Base-by-base conservation (phyloP, 1,284 basidiomycete genomes). In the Ceratobasidium sp. region DNA sequence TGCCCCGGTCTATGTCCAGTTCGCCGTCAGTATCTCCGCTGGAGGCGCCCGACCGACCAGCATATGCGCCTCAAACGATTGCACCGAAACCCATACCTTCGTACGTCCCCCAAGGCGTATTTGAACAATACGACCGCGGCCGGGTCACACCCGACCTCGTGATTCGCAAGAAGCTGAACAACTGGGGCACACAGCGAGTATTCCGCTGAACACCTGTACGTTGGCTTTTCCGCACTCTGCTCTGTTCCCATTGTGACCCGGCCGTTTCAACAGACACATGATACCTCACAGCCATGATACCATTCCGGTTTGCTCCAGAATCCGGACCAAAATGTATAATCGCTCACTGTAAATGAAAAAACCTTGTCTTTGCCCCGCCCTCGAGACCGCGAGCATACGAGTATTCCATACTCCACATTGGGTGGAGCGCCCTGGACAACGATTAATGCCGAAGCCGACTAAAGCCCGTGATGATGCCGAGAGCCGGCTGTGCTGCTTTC, bases 101-200 rank as follows among this genome's bases (percentile, higher is more conserved):
- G 32, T 55, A 23, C 21, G 32, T 34, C n/a, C 30, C 48, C 1
- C 62, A 12, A 2, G 16, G 21, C 1, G 62, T 67, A n/a, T 67
- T 67, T 28, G 62, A 67, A 36, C 62, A 41, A 55, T 67, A 67
- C 50, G 62, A 67, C 23, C 62, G 62, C 21, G 62, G 62, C 10
- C 43, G 62, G 32, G 36, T 67, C 50, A 67, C 62, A 23, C 62
- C 62, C n/a, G 62, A 67, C 23, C 62, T 53, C 10, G 62, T 67
- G 34, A 43, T 67, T 14, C 62, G 62, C 30, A 67, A 67, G 50
- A 26, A 34, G 41, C 30, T 67, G 18, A 67, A 67, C 48, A 67
- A 43, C 39, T 67, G 62, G 62, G 34, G 34, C 21, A 28, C 26
- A 23, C 62, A 41, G 34, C 62, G 26, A 26, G 23, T 34, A 41